These are phyloP conservation scores for Ogataea glucozyma DNA, from an alignment of 805 yeast species.

Conservation along the genomic window DNA sequence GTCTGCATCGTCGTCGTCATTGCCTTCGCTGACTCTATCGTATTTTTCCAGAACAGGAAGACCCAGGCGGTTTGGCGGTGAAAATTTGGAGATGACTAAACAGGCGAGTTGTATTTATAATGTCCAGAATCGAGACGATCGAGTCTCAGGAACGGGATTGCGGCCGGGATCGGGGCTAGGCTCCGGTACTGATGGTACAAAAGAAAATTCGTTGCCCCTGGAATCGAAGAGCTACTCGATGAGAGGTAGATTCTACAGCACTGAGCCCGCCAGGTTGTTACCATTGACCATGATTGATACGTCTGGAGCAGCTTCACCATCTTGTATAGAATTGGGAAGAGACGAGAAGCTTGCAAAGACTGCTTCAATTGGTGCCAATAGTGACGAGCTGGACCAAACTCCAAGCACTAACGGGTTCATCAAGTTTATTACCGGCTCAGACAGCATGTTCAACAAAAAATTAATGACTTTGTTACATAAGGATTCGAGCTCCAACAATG, in stretches of 20 bases:
- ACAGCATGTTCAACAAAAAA: constrained; percentile 19
- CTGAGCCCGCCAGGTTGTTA: constrained; percentile 4
- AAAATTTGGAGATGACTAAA: not conserved
- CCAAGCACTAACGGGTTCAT: constrained; percentile 7
- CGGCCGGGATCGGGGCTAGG: too few species aligned
- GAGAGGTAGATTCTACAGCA: constrained; percentile 5
- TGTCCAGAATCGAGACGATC: too few species aligned
- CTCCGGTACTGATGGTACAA: not conserved
- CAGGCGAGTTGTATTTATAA: not conserved
- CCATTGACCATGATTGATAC: constrained; percentile 3
- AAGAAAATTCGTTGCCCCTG: not conserved
- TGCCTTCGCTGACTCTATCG: constrained; percentile 20
- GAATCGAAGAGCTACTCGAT: constrained; percentile 1
- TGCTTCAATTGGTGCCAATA: not conserved
- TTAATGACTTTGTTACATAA: constrained; percentile 17
- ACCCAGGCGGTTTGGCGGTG: constrained; percentile 8
- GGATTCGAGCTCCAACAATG: constrained; percentile 2
- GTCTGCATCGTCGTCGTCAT: constrained; percentile 19
- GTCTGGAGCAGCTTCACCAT: constrained; percentile 1
- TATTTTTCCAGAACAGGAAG: constrained; percentile 19
- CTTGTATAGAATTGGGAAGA: not conserved
- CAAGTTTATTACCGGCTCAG: constrained; percentile 21
- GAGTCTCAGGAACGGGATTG: too few species aligned
- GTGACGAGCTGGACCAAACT: not conserved
- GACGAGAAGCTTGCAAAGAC: not conserved